Evolutionary conservation across 306 rosid genomes (phyloP), one percentile per base, ranked within the genome.

Genomic region (Acacia crassicarpa): DNA sequence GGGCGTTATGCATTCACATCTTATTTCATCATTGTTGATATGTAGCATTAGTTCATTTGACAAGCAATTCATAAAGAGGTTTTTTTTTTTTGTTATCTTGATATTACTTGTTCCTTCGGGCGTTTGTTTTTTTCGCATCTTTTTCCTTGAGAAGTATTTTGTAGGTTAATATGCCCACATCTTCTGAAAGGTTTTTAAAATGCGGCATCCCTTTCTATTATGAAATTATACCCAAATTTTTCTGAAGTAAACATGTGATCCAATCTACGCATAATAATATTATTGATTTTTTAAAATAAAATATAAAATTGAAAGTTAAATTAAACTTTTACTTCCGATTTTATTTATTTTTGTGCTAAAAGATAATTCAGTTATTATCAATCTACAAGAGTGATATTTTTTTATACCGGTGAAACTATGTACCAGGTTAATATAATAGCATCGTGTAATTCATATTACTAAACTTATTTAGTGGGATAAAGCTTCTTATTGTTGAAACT

Each of bases 1-100:
- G 97, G 99, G 86, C 87, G 35, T 84, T 95, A 49, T 95, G 98
- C 77, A 76, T 90, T 80, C 85, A 88, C 79, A 85, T 93, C 83
- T 83, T 93, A 51, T 78, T 91, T 82, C 97, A 91, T 86, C 90
- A 65, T 80, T 90, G 89, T 89, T 93, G 81, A 93, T 81, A 69
- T 74, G 85, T 74, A 81, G 76, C 90, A 35, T 81, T 65, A 76
- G 78, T 80, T 79, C 72, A 78, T 77, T 80, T 67, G 85, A 88
- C 90, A 25, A 65, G 58, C 35, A 30, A 84, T 67, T 79, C 68
- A 71, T 49, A 53, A 59, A 82, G 66, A 38, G n/a, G 4, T 72
- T 86, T 20, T 49, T 27, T 74, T 4, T 23, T n/a, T 11, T 53
- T n/a, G 51, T 82, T 51, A 61, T 79, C 83, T 43, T 78, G 30